These are phyloP conservation scores for Epichloe bromicola DNA, from an alignment of 2,329 filamentous ascomycete genomes.

Conservation along the genomic window DNA sequence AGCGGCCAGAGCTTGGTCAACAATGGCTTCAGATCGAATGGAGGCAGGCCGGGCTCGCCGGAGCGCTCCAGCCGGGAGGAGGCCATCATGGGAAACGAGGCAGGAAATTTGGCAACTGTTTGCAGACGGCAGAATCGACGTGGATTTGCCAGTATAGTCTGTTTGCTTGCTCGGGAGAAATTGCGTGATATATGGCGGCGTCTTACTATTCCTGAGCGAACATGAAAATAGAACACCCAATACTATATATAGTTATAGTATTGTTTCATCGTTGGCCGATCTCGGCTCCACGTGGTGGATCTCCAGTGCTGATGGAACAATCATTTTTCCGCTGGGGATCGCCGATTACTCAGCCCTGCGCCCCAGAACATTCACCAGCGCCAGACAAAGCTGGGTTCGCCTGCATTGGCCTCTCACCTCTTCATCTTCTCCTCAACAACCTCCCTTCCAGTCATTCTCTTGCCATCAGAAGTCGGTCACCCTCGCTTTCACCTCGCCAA, in stretches of 20 bases:
- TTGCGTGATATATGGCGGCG: background rate
- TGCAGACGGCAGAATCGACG: background rate
- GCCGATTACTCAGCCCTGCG: background rate
- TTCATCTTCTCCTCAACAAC: conserved; percentile 11
- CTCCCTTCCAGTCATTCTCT: conserved; percentile 16
- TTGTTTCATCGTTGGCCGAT: background rate
- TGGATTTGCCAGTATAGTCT: no score
- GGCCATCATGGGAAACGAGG: conserved; percentile 15
- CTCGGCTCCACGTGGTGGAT: background rate
- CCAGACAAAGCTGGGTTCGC: conserved; percentile 2
- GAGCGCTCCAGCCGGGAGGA: conserved; percentile 13
- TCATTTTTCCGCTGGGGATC: background rate
- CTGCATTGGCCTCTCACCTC: conserved; percentile 1
- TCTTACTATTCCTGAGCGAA: no score
- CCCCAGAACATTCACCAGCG: background rate
- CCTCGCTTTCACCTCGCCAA: conserved; percentile 13
- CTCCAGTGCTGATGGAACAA: background rate
- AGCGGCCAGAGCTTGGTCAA: conserved; percentile 60
- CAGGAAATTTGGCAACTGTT: background rate
- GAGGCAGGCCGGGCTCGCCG: conserved; percentile 18
- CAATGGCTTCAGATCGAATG: conserved; percentile 54
- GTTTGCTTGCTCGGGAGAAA: background rate
- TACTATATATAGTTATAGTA: no score
- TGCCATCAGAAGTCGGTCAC: conserved; percentile 23
- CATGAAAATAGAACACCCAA: no score